phyloP scores from a whole-genome alignment of 2,329 filamentous ascomycete genomes.

The Fusarium luffae region DNA sequence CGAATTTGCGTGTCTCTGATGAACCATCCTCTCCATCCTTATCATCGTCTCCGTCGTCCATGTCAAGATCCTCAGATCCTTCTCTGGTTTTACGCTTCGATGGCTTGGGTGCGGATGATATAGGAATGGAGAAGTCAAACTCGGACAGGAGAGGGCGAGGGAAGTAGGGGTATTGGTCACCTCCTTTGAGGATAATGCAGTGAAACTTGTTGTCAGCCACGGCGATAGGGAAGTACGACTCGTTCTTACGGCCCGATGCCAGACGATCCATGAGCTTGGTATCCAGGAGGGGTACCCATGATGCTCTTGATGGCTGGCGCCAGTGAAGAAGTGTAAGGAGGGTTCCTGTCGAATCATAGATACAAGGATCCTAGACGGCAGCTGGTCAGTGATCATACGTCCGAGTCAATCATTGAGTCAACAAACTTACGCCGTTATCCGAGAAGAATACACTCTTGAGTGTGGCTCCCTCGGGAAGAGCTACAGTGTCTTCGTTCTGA shows the following conservation, averaged over 20 bases:
- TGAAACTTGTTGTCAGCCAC: conserved; percentile 93
- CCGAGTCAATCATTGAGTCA: not conserved
- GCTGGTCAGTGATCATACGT: not conserved
- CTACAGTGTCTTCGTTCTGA: conserved; percentile 92
- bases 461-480: conserved; percentile 78
- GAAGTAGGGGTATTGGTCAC: conserved; percentile 92
- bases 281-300: conserved; percentile 92
- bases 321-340: conserved; percentile 90
- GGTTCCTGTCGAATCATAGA: conserved; percentile 93
- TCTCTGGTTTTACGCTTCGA: conserved; percentile 49
- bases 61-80: conserved; percentile 48
- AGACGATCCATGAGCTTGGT: conserved; percentile 86
- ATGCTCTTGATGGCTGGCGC: conserved; percentile 85
- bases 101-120: conserved; percentile 65
- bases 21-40: conserved; percentile 48
- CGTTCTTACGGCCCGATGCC: conserved; percentile 84
- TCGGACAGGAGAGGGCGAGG: conserved; percentile 89
- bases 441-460: conserved; percentile 92
- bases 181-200: conserved; percentile 98
- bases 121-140: conserved; percentile 89
- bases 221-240: conserved; percentile 94
- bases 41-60: conserved; percentile 50
- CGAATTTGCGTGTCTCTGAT: conserved; percentile 71
- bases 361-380: conserved; percentile 80
- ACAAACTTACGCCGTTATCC: conserved; percentile 77